A percentile compares a stretch with the other conserved stretches of the same genome.
These are phyloP conservation scores for Grammothele lineata DNA, from an alignment of 768 basidiomycete genomes.

Conservation along the genomic window DNA sequence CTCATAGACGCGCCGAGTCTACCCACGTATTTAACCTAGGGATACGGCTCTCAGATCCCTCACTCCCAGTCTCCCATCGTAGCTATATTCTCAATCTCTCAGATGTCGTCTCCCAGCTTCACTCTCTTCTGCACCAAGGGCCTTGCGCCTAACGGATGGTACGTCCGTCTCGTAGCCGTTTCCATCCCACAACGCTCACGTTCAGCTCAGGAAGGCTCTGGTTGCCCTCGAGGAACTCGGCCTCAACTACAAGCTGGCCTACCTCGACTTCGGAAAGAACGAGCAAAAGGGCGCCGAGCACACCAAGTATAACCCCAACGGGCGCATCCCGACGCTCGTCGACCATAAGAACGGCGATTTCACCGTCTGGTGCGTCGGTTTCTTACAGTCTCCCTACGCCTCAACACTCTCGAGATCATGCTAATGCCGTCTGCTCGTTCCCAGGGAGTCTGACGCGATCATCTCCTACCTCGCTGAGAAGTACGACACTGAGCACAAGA, in stretches of 20 bases:
- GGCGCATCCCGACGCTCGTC: slow-evolving; percentile 29
- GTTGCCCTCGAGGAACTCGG: slow-evolving; percentile 27
- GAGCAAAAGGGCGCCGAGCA: slow-evolving; percentile 40
- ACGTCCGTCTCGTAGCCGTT: too few species aligned
- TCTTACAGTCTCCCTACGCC: too few species aligned
- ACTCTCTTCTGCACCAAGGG: too few species aligned
- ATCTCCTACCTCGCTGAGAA: slow-evolving; percentile 34
- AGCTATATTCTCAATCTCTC: too few species aligned
- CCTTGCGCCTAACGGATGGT: too few species aligned
- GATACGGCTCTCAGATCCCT: too few species aligned
- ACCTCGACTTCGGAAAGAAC: slow-evolving; percentile 27
- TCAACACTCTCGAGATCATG: too few species aligned
- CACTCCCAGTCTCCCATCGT: too few species aligned
- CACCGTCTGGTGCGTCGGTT: slow-evolving; percentile 15
- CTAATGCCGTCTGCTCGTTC: background rate
- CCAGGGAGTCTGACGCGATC: slow-evolving; percentile 32
- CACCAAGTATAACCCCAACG: slow-evolving; percentile 24
- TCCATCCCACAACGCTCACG: too few species aligned
- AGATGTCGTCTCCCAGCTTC: too few species aligned
- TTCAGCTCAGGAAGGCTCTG: slow-evolving; percentile 22
- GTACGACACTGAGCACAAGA: slow-evolving; percentile 36
- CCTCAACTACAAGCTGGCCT: slow-evolving; percentile 22
- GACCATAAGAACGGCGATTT: slow-evolving; percentile 23
- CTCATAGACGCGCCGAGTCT: too few species aligned
- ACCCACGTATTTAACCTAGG: too few species aligned